Evolutionary conservation across 2,329 filamentous ascomycete genomes (phyloP).

Genomic region (Fusarium albidum): DNA sequence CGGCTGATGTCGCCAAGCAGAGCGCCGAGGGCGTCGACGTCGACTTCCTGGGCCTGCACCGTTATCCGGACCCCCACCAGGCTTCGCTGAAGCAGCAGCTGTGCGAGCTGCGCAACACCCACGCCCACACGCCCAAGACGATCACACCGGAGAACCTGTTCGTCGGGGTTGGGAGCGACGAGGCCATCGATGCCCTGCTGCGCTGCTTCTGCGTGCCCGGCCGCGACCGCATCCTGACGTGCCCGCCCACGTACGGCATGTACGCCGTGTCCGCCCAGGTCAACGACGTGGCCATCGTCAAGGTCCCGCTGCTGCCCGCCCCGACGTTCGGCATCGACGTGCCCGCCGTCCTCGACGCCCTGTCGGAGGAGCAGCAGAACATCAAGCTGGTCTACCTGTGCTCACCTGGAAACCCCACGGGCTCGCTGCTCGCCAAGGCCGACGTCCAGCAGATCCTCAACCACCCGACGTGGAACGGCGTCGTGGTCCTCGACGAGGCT

Average conservation of each 20-base stretch:
- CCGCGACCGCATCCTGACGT: slow-evolving; percentile 89
- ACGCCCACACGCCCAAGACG: slow-evolving; percentile 76
- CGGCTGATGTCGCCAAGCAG: slow-evolving; percentile 50
- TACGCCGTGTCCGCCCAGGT: slow-evolving; percentile 93
- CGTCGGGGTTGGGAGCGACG: slow-evolving; percentile 94
- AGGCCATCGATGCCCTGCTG: slow-evolving; percentile 93
- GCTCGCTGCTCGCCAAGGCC: slow-evolving; percentile 76
- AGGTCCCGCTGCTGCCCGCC: slow-evolving; percentile 79
- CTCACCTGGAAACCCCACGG: slow-evolving; percentile 95
- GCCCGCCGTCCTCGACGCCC: slow-evolving; percentile 69
- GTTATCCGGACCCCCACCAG: slow-evolving; percentile 98
- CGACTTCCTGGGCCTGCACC: slow-evolving; percentile 83
- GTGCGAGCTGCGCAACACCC: slow-evolving; percentile 86
- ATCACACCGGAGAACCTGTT: slow-evolving; percentile 87
- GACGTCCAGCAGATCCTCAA: slow-evolving; percentile 78
- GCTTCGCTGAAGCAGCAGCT: slow-evolving; percentile 83
- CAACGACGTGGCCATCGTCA: slow-evolving; percentile 88
- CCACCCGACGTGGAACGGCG: slow-evolving; percentile 93
- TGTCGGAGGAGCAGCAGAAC: slow-evolving; percentile 63
- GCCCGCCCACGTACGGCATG: slow-evolving; percentile 98
- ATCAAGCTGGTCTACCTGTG: slow-evolving; percentile 95
- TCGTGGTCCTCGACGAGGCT: slow-evolving; percentile 93
- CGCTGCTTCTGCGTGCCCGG: slow-evolving; percentile 92
- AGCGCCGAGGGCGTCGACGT: slow-evolving; percentile 53
- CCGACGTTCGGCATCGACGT: slow-evolving; percentile 80